A percentile compares a stretch with the other conserved stretches of the same genome.
Evolutionary conservation across 2,329 filamentous ascomycete genomes (phyloP).

Genomic region (Alternaria brassicae): DNA sequence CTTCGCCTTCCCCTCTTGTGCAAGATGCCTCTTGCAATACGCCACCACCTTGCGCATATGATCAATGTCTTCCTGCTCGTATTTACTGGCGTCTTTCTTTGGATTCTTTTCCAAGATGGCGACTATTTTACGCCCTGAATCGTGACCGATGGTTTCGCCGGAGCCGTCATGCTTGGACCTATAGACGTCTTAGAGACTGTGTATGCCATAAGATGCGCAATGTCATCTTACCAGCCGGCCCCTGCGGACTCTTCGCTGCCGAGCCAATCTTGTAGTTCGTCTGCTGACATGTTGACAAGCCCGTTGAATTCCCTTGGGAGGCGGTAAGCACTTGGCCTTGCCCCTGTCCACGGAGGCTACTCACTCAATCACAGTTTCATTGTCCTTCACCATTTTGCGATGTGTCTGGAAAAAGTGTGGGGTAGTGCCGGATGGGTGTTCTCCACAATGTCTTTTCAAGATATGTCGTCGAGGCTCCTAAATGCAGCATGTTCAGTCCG

Average conservation of each 20-base stretch:
- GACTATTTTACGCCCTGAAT: slow-evolving; percentile 67
- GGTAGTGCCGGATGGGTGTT: not conserved
- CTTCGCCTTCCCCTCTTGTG: slow-evolving; percentile 67
- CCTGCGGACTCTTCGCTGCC: slow-evolving; percentile 63
- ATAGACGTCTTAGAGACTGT: not conserved
- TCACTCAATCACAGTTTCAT: slow-evolving; percentile 59
- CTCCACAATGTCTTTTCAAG: not conserved
- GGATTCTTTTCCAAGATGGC: slow-evolving; percentile 69
- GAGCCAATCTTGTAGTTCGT: slow-evolving; percentile 69
- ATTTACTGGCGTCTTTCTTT: slow-evolving; percentile 62
- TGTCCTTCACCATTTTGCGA: slow-evolving; percentile 60
- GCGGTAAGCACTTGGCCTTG: not conserved
- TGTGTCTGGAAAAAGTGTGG: not conserved
- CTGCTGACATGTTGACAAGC: slow-evolving; percentile 69
- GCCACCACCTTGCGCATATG: slow-evolving; percentile 70
- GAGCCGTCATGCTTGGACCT: slow-evolving; percentile 57
- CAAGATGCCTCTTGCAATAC: slow-evolving; percentile 71
- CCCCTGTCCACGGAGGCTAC: slow-evolving; percentile 1
- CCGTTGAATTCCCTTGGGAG: slow-evolving; percentile 67
- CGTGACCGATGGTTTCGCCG: slow-evolving; percentile 70
- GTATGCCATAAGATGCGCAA: not conserved
- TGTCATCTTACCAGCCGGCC: slow-evolving; percentile 60
- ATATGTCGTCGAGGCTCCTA: not conserved
- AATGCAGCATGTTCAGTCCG: not conserved
- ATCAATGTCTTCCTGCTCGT: slow-evolving; percentile 63